Base-by-base conservation (phyloP, 352 stramenopile species). In the Pythium scleroteichum region DNA sequence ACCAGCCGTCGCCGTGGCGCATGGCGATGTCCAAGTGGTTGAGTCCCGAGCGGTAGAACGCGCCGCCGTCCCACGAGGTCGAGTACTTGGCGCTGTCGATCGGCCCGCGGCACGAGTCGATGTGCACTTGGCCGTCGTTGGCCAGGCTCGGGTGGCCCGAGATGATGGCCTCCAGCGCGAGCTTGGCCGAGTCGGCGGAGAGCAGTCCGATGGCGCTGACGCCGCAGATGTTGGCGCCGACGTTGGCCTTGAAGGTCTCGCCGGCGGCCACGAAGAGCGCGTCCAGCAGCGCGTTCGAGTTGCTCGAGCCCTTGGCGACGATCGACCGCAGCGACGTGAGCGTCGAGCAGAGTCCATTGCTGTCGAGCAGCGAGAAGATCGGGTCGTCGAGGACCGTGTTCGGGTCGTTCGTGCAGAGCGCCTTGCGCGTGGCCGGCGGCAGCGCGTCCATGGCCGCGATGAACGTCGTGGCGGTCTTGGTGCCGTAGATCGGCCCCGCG, bases 111-210 rank as follows among this genome's bases (percentile, higher is more conserved):
- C 72, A 79, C 49, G 61, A 71, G 29, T 53, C 62, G 33, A 74
- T 71, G 26, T 72, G 54, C 29, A 79, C 72, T 27, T 61, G 58
- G 12, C 72, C 72, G 44, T 79, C 72, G 66, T 74, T 76, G 22
- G 45, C 26, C 12, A 41, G 23, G 22, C 54, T 71, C 10, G 45
- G 46, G 53, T 77, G 68, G n/a, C 42, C 51, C 14, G 62, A 62
- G 48, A 72, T 61, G 16, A 27, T 22, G 16, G 47, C 57, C 14
- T 77, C 26, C 13, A 59, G 27, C 23, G 47, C 59, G 16, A 71
- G 59, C 22, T 46, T 45, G 9, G 51, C 32, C 44, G 68, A 70
- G 40, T 68, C 62, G 6, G 39, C 17, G 0, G 58, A 64, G 22
- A 66, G 19, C 9, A 79, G 45, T 17, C 72, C 72, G 13, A 59